phyloP scores from a whole-genome alignment of 2,329 filamentous ascomycete species.

The Pyrenochaeta sp. region DNA sequence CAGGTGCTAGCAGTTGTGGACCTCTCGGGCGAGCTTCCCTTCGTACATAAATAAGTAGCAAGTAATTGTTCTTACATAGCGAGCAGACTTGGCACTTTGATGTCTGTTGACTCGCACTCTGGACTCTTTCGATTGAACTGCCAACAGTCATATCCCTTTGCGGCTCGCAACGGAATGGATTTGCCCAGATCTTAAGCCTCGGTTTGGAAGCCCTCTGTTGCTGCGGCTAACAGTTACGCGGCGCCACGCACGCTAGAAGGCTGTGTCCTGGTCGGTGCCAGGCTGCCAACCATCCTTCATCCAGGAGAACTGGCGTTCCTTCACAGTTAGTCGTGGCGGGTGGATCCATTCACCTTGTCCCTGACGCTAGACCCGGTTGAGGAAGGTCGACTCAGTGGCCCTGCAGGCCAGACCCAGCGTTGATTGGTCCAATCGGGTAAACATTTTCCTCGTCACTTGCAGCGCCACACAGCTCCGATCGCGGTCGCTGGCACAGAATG shows the following conservation, averaged over 20 bases:
- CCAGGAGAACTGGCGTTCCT: not conserved
- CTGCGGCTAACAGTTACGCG: slow-evolving; percentile 17
- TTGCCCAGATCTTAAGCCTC: slow-evolving; percentile 1
- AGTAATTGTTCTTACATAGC: not conserved
- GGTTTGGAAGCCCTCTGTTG: not conserved
- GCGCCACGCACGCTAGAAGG: slow-evolving; percentile 18
- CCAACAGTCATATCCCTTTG: too few relatives aligned
- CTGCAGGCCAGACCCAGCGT: slow-evolving; percentile 22
- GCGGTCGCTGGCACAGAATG: slow-evolving; percentile 15
- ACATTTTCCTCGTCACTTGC: slow-evolving; percentile 13
- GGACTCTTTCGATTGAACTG: too few relatives aligned
- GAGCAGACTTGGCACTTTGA: not conserved
- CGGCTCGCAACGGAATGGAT: too few relatives aligned
- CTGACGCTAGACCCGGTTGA: slow-evolving; percentile 14
- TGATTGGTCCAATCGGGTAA: slow-evolving; percentile 19
- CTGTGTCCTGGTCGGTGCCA: slow-evolving; percentile 14
- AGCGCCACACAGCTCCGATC: slow-evolving; percentile 21
- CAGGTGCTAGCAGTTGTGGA: too few relatives aligned
- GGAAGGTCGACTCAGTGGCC: slow-evolving; percentile 5
- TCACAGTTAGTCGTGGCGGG: too few relatives aligned
- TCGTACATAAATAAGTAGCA: not conserved
- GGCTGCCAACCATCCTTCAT: not conserved
- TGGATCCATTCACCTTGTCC: slow-evolving; percentile 19
- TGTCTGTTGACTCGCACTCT: too few relatives aligned
- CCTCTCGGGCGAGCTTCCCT: not conserved